Evolutionary conservation across 805 yeast species (phyloP).

Genomic region (Nakazawaea molendinolei): DNA sequence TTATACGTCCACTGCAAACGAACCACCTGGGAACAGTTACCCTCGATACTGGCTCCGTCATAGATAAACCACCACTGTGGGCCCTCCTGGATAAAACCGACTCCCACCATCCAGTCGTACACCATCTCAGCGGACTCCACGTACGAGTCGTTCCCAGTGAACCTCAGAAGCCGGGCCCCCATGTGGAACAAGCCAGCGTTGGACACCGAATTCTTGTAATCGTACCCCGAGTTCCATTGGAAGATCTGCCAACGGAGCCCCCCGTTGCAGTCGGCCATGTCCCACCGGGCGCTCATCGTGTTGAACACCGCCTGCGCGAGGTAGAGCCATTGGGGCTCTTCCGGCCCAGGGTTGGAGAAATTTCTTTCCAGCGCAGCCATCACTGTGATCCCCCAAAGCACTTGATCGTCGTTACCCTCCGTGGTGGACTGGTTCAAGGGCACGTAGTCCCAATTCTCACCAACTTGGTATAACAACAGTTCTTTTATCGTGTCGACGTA

Average conservation of each 20-base stretch:
- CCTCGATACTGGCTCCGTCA: conserved; percentile 58
- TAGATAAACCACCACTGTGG: conserved; percentile 36
- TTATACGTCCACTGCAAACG: conserved; percentile 69
- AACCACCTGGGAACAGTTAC: conserved; percentile 43
- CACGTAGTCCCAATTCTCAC: conserved; percentile 58
- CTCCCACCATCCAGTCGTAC: conserved; percentile 67
- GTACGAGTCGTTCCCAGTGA: conserved; percentile 65
- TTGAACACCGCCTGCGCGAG: conserved; percentile 81
- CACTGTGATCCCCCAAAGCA: conserved; percentile 84
- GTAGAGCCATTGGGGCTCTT: conserved; percentile 65
- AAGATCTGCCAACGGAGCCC: conserved; percentile 92
- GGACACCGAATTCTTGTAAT: conserved; percentile 83
- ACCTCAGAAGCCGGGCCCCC: conserved; percentile 79
- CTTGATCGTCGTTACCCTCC: conserved; percentile 93
- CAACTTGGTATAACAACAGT: conserved; percentile 63
- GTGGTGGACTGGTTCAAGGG: conserved; percentile 78
- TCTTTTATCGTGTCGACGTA: conserved; percentile 48
- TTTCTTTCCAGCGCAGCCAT: conserved; percentile 82
- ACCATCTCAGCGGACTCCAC: conserved; percentile 65
- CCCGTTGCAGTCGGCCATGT: conserved; percentile 52
- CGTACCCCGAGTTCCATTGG: conserved; percentile 82
- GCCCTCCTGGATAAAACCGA: conserved; percentile 31
- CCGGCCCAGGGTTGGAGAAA: conserved; percentile 61
- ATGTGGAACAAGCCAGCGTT: conserved; percentile 77
- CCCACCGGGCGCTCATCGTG: conserved; percentile 82